These are phyloP conservation scores for Hymenoscyphus scutula DNA, from an alignment of 2,329 filamentous ascomycete species.

Conservation along the genomic window DNA sequence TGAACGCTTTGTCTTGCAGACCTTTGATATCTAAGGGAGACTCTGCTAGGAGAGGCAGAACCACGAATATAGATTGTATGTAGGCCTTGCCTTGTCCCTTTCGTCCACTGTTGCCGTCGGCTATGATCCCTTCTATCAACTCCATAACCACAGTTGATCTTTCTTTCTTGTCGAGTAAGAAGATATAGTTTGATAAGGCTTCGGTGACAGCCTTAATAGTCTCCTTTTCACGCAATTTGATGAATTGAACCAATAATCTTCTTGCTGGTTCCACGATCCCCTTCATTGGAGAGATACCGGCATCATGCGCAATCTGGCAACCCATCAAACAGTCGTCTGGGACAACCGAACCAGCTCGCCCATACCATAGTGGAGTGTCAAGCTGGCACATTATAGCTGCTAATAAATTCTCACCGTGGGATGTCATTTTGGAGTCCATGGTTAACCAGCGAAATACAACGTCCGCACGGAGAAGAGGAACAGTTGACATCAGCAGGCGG, in stretches of 20 bases:
- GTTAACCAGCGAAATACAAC: conserved; percentile 10
- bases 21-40: background rate
- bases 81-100: conserved; percentile 42
- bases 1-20: conserved; percentile 33
- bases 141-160: conserved; percentile 42
- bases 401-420: background rate
- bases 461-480: conserved; percentile 38
- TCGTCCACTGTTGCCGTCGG: conserved; percentile 33
- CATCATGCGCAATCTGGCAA: background rate
- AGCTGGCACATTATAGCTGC: background rate
- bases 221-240: conserved; percentile 47
- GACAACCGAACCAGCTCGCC: background rate
- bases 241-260: conserved; percentile 43
- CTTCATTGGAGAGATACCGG: background rate
- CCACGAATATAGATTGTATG: conserved; percentile 47
- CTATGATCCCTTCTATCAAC: conserved; percentile 48
- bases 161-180: conserved; percentile 41
- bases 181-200: conserved; percentile 50
- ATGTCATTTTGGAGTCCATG: background rate
- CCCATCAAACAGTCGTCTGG: background rate
- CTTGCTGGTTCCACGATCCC: background rate
- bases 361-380: background rate
- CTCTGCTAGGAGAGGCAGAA: conserved; percentile 16
- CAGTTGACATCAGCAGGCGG: conserved; percentile 55
- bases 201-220: conserved; percentile 49